These are phyloP conservation scores for Domatiomyces globalis DNA, from an alignment of 2,329 filamentous ascomycete genomes.

Conservation along the genomic window DNA sequence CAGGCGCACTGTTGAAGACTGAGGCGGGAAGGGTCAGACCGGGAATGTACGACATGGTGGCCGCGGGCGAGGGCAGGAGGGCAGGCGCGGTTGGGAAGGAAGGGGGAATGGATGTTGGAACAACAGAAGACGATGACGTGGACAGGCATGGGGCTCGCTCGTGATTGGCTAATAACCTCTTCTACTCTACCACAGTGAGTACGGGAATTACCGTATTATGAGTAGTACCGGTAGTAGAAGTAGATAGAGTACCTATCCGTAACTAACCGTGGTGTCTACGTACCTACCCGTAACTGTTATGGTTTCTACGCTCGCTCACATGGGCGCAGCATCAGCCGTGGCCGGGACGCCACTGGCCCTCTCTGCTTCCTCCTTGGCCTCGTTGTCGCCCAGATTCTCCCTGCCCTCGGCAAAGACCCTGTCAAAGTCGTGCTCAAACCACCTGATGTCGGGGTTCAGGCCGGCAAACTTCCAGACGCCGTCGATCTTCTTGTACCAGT, in stretches of 20 bases:
- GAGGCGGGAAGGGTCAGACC: slow-evolving; percentile 58
- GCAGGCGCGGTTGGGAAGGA: no score
- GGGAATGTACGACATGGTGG: slow-evolving; percentile 63
- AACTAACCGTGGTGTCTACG: no score
- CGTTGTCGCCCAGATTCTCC: slow-evolving; percentile 14
- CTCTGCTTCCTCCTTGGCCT: slow-evolving; percentile 10
- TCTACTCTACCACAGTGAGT: no score
- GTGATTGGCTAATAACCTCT: no score
- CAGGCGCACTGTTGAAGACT: slow-evolving; percentile 57
- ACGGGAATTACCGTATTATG: no score
- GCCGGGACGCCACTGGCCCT: slow-evolving; percentile 15
- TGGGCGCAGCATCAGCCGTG: background rate
- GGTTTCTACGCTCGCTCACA: background rate
- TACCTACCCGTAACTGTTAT: no score
- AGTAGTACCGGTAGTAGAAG: no score
- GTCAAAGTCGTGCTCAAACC: slow-evolving; percentile 21
- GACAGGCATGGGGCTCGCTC: no score
- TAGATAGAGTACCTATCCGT: no score
- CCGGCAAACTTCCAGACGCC: slow-evolving; percentile 23
- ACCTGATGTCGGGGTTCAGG: slow-evolving; percentile 19
- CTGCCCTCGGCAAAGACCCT: slow-evolving; percentile 17
- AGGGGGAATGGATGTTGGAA: no score
- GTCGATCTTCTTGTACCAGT: slow-evolving; percentile 22
- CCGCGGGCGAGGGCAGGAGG: no score
- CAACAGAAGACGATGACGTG: no score